phyloP scores from a whole-genome alignment of 306 rosid genomes.

The Fagus crenata region DNA sequence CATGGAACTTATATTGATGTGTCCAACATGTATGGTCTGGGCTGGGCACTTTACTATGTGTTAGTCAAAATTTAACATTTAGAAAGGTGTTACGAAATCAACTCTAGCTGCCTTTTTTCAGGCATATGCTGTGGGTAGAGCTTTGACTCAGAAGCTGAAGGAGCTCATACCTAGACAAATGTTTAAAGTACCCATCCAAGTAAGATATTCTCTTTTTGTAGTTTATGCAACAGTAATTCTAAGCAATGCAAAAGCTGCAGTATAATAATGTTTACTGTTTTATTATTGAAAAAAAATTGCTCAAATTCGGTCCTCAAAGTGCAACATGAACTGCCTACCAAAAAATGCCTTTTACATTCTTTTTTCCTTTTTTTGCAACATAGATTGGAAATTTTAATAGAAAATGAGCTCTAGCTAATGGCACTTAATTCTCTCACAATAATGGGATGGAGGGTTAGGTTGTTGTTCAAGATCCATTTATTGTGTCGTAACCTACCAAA shows the following conservation, averaged over 20 bases:
- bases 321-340: neutral
- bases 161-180: constrained; percentile 97
- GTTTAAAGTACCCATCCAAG: constrained; percentile 96
- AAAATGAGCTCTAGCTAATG: too few relatives aligned
- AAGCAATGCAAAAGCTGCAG: constrained; percentile 10
- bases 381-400: too few relatives aligned
- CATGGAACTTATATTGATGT: neutral
- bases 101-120: constrained; percentile 36
- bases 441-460: too few relatives aligned
- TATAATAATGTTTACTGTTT: constrained; percentile 4
- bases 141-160: constrained; percentile 86
- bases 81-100: constrained; percentile 26
- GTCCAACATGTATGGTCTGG: neutral
- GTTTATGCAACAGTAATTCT: neutral
- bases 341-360: neutral
- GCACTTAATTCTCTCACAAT: too few relatives aligned
- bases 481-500: too few relatives aligned
- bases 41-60: neutral
- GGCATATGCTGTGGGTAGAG: constrained; percentile 94
- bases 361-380: neutral
- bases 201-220: constrained; percentile 35
- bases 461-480: too few relatives aligned
- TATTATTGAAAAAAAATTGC: neutral
- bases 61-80: neutral
- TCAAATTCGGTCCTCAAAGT: neutral